Base-by-base conservation (phyloP, 495 filamentous ascomycete species). In the Penicillium samsonianum region DNA sequence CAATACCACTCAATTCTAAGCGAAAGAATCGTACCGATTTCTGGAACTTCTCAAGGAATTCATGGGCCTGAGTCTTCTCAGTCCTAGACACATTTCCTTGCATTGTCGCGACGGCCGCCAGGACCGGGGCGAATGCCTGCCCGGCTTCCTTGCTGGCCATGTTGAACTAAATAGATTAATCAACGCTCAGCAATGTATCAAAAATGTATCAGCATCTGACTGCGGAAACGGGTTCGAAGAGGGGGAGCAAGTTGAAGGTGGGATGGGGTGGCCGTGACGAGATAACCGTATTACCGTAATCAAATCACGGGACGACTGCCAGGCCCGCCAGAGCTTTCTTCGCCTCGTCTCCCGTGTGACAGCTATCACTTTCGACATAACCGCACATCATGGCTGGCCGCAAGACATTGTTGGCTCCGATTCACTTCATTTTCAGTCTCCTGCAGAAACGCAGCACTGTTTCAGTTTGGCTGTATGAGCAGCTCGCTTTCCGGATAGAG, bases 381-480 rank as follows among this genome's bases (percentile, higher is more conserved):
- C 53, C 51, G 55, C 42, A 49, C 73, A 83, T 63, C 69, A 96
- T 96, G 91, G 84, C 89, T 58, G 85, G 89, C 69, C 85, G 90
- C 75, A 90, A 90, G 79, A 95, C 97, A 60, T 82, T 98, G 66
- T 86, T 98, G 49, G 92, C 93, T 42, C 94, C 94, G 6, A 96
- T 98, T 79, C 96, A 98, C 75, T 96, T 96, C 72, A 96, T 98
- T 70, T 98, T 98, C 85, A 92, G 90, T 78, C 85, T 96, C 41
- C 83, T 98, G 31, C 92, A 97, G 65, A 84, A 90, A 70, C 88
- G 90, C 62, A 86, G 87, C 8, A 90, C 88, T 1, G 91, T 98
- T 11, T 88, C 90, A 60, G 88, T 98, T 70, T 98, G 94, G 94
- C 80, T 98, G 16, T 97, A 91, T 77, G 94, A 98, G 78, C 93